Evolutionary conservation across 306 rosid genomes (phyloP), one percentile per base, ranked within the genome.

Genomic region (Malus sieversii): DNA sequence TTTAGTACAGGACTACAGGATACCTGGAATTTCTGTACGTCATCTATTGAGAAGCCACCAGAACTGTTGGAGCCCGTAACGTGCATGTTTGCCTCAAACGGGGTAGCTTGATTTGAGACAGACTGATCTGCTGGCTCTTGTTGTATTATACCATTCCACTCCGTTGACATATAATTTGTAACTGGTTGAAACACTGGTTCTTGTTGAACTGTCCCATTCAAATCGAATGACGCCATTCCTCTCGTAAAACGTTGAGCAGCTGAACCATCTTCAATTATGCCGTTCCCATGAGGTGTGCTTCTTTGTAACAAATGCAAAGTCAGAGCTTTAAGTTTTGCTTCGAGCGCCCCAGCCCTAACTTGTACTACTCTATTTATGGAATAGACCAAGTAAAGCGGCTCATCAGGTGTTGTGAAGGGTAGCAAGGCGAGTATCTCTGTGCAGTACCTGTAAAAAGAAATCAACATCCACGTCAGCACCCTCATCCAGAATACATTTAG

Each of bases 291-390:
- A 57, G 86, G 73, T 65, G 72, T 33, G 55, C 82, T 86, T 67
- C 87, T 86, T 78, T 68, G 90, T 76, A 78, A 83, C 79, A 94
- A 74, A 75, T 86, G 86, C 79, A 88, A 77, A 75, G 86, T 85
- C 86, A 96, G 84, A 73, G 93, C 93, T 85, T 95, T 95, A 51
- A 92, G 88, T 73, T 92, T 93, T 10, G 92, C 96, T 82, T 95
- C 97, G 45, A 95, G 89, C 25, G 87, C 86, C 67, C 99, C 99
- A 35, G 87, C 92, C 86, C 95, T 87, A 23, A 95, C 89, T 90
- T 95, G 99, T 81, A 95, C 89, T 66, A 95, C 83, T 80, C 99
- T 87, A 80, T 95, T 95, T 76, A 95, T 95, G 60, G 97, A 74
- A 80, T 86, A 88, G 80, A 95, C 86, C 87, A 95, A 86, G 82